A percentile compares a stretch with the other conserved stretches of the same genome.
Evolutionary conservation across 495 filamentous ascomycete species (phyloP).

Genomic region (Daldinia grandis): DNA sequence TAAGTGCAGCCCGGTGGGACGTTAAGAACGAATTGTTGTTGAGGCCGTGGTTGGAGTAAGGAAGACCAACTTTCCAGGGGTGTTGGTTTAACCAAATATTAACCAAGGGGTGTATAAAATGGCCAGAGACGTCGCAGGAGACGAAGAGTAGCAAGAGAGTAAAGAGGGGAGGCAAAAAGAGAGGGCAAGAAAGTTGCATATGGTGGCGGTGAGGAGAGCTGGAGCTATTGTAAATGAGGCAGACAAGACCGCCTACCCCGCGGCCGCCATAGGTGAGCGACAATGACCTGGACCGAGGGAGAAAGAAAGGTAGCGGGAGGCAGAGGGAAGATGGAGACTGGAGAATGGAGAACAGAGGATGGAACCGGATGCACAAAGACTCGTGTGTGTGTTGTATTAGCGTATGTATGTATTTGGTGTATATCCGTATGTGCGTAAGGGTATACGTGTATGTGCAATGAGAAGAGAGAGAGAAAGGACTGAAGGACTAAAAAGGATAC

Average conservation of each 20-base stretch:
- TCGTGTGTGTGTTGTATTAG: constrained; percentile 19
- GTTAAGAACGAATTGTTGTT: constrained; percentile 5
- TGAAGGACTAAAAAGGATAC: not conserved
- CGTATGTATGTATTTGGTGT: constrained; percentile 16
- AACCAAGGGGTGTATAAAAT: not conserved
- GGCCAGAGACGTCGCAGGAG: not conserved
- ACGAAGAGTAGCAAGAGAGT: constrained; percentile 4
- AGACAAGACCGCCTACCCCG: constrained; percentile 39
- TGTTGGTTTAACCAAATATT: constrained; percentile 2
- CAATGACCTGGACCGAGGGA: constrained; percentile 24
- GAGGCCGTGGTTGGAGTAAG: constrained; percentile 7
- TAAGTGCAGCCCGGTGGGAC: constrained; percentile 10
- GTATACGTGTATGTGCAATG: constrained; percentile 9
- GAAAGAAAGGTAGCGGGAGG: constrained; percentile 14
- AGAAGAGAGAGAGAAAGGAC: not conserved
- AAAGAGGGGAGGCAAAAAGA: not conserved
- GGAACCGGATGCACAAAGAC: constrained; percentile 29
- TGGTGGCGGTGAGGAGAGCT: constrained; percentile 31
- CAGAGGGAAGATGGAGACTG: constrained; percentile 5
- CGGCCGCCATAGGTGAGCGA: constrained; percentile 31
- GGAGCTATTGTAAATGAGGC: constrained; percentile 27
- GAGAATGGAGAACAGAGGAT: not conserved
- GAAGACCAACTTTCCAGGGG: constrained; percentile 1
- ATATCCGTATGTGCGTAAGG: constrained; percentile 22
- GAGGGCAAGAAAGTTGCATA: constrained; percentile 9